These are phyloP conservation scores for Colletotrichum destructivum DNA, from an alignment of 2,329 filamentous ascomycete genomes.

Conservation along the genomic window DNA sequence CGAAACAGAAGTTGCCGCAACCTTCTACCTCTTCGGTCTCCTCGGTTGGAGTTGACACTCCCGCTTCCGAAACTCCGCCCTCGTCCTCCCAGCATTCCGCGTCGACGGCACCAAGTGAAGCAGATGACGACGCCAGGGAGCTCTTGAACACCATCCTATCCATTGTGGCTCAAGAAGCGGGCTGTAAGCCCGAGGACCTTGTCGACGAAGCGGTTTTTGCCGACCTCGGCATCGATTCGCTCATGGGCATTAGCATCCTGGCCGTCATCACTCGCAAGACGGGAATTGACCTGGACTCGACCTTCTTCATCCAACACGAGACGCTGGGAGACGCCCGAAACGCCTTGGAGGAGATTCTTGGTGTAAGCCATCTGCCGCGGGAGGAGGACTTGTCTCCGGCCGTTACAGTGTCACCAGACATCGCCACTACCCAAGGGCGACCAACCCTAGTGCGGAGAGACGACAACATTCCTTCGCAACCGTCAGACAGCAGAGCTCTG, in stretches of 20 bases:
- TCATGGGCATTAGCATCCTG: background rate
- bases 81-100: too few species aligned
- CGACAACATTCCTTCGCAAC: background rate
- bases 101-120: too few species aligned
- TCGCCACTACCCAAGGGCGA: too few species aligned
- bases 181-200: background rate
- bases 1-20: too few species aligned
- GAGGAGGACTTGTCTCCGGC: background rate
- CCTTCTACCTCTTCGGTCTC: too few species aligned
- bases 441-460: background rate
- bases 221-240: background rate
- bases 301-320: background rate
- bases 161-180: background rate
- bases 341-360: background rate
- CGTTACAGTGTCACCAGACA: background rate
- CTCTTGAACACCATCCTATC: background rate
- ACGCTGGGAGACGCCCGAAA: background rate
- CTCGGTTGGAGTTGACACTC: too few species aligned
- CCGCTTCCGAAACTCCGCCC: too few species aligned
- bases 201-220: background rate
- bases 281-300: background rate
- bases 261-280: background rate
- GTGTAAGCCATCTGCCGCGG: too few species aligned
- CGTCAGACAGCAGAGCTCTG: background rate
- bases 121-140: background rate